Conservation (phyloP, 345 rosid species). For the Bruguiera sexangula region DNA sequence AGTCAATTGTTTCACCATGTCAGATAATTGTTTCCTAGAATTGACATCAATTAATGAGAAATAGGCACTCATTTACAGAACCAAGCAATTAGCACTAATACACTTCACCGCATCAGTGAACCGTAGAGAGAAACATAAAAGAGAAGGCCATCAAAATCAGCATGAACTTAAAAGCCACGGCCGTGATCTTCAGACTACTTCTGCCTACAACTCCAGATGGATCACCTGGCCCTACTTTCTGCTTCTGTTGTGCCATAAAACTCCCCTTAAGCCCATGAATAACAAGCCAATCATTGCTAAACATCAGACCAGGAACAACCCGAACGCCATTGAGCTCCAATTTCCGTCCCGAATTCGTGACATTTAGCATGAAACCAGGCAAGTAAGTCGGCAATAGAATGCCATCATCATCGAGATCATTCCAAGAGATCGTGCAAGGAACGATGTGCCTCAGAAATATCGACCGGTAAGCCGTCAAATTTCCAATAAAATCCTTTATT, state of each 20-base stretch:
- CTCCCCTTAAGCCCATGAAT: constrained; percentile 42
- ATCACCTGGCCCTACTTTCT: neutral
- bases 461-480: constrained; percentile 7
- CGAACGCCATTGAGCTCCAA: constrained; percentile 44
- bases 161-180: no score
- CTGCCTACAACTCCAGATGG: neutral
- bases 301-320: constrained; percentile 38
- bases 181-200: neutral
- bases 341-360: constrained; percentile 36
- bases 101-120: neutral
- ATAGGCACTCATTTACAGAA: no score
- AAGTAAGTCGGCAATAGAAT: constrained; percentile 12
- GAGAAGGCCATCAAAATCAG: neutral
- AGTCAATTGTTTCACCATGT: no score
- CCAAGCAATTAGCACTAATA: neutral
- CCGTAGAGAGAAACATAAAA: neutral
- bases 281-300: constrained; percentile 26
- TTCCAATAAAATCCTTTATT: neutral
- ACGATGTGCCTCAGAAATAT: constrained; percentile 26
- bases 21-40: no score
- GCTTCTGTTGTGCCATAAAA: neutral
- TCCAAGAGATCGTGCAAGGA: constrained; percentile 26
- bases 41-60: no score
- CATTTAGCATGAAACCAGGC: constrained; percentile 26
- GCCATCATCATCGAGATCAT: constrained; percentile 17